Evolutionary conservation across 2,329 filamentous ascomycete species (phyloP).

Genomic region (Zymoseptoria tritici): DNA sequence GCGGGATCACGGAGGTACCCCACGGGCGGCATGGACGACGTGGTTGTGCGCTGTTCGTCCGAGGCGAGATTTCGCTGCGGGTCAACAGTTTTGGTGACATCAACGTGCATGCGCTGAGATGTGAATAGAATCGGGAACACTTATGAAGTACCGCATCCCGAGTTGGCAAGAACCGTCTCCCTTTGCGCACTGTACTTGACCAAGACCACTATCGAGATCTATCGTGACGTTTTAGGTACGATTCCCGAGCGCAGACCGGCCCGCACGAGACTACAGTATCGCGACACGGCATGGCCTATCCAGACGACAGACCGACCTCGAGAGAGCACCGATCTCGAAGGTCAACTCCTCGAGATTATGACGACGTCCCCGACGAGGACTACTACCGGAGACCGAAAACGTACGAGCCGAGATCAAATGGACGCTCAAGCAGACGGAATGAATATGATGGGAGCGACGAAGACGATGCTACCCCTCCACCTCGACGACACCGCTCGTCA

Average conservation of each 20-base stretch:
- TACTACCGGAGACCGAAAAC: slow-evolving; percentile 12
- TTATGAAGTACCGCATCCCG: neutral
- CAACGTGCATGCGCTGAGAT: neutral
- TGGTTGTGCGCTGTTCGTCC: neutral
- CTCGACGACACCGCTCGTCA: slow-evolving; percentile 7
- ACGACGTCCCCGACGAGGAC: slow-evolving; percentile 15
- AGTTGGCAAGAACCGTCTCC: neutral
- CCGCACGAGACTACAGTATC: neutral
- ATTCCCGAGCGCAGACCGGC: neutral
- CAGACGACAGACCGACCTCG: slow-evolving; percentile 12
- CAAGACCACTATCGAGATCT: neutral
- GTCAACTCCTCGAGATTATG: slow-evolving; percentile 9
- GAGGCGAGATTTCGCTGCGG: neutral
- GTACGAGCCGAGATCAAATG: slow-evolving; percentile 10
- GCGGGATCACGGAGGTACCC: neutral
- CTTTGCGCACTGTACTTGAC: neutral
- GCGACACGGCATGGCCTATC: slow-evolving; percentile 10
- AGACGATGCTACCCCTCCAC: slow-evolving; percentile 14
- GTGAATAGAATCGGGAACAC: neutral
- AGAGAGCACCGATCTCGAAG: slow-evolving; percentile 12
- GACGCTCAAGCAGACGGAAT: slow-evolving; percentile 11
- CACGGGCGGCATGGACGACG: neutral
- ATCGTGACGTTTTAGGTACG: neutral
- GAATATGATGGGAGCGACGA: slow-evolving; percentile 26
- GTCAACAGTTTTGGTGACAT: neutral